phyloP scores from a whole-genome alignment of 2,329 filamentous ascomycete species.

The Cercospora sp. region DNA sequence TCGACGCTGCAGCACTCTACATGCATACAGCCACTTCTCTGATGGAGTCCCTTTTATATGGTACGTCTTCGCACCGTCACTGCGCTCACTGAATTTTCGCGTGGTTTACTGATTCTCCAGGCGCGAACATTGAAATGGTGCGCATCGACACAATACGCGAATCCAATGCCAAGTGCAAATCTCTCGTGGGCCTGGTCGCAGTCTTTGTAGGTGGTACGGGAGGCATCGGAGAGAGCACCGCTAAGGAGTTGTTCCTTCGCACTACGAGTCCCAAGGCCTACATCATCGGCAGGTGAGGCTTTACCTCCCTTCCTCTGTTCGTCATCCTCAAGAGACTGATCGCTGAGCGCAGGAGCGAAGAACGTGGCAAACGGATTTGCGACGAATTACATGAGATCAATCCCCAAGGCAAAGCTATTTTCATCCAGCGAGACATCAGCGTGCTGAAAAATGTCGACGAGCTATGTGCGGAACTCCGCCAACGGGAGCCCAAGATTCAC shows the following conservation, averaged over 20 bases:
- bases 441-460: constrained; percentile 46
- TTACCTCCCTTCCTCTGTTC: not conserved
- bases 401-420: constrained; percentile 40
- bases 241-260: constrained; percentile 45
- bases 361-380: constrained; percentile 42
- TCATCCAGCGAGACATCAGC: constrained; percentile 48
- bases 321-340: not conserved
- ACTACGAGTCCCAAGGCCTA: constrained; percentile 45
- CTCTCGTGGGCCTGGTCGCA: constrained; percentile 36
- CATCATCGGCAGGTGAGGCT: constrained; percentile 43
- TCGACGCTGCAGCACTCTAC: not conserved
- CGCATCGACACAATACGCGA: constrained; percentile 37
- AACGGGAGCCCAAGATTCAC: constrained; percentile 56
- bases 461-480: constrained; percentile 50
- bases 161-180: constrained; percentile 36
- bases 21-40: not conserved
- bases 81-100: not conserved
- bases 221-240: constrained; percentile 49
- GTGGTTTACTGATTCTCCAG: not conserved
- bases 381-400: constrained; percentile 44
- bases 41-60: constrained; percentile 17
- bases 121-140: constrained; percentile 28
- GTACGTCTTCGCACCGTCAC: not conserved
- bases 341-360: constrained; percentile 37
- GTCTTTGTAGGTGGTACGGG: constrained; percentile 48